Conservation (phyloP, 192 early-diverging fungal species). For the Endogone sp. region DNA sequence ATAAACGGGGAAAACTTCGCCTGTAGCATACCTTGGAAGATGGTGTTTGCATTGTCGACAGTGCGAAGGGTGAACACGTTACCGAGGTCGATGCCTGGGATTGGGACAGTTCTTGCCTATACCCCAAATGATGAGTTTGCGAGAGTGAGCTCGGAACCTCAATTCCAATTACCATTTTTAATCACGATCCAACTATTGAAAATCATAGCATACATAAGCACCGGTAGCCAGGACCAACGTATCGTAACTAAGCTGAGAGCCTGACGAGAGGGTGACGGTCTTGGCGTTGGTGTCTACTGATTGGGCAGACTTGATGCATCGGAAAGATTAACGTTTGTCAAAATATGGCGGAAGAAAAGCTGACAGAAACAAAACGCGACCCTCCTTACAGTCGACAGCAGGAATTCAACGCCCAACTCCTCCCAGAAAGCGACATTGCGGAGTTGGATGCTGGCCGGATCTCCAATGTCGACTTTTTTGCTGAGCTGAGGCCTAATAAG, state of each 20-base stretch:
- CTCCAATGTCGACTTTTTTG: conserved; percentile 38
- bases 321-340: not conserved
- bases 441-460: conserved; percentile 32
- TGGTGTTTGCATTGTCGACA: conserved; percentile 32
- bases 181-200: not conserved
- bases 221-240: conserved; percentile 50
- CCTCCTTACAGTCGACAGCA: conserved; percentile 32
- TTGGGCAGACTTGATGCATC: conserved; percentile 17
- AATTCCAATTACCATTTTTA: too few relatives aligned
- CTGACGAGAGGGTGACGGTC: conserved; percentile 33
- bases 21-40: conserved; percentile 22
- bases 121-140: too few relatives aligned
- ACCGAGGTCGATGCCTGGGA: conserved; percentile 39
- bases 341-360: not conserved
- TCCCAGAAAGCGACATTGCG: conserved; percentile 37
- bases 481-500: conserved; percentile 45
- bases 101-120: conserved; percentile 40
- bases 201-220: conserved; percentile 29
- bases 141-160: too few relatives aligned
- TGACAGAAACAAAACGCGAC: not conserved
- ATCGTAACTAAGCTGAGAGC: conserved; percentile 31
- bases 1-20: not conserved
- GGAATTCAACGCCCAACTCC: conserved; percentile 39
- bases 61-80: conserved; percentile 48
- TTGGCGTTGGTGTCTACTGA: conserved; percentile 35